Evolutionary conservation across 768 basidiomycete species (phyloP), one percentile per base, ranked within the genome.

Genomic region (Amanita pseudoporphyria): DNA sequence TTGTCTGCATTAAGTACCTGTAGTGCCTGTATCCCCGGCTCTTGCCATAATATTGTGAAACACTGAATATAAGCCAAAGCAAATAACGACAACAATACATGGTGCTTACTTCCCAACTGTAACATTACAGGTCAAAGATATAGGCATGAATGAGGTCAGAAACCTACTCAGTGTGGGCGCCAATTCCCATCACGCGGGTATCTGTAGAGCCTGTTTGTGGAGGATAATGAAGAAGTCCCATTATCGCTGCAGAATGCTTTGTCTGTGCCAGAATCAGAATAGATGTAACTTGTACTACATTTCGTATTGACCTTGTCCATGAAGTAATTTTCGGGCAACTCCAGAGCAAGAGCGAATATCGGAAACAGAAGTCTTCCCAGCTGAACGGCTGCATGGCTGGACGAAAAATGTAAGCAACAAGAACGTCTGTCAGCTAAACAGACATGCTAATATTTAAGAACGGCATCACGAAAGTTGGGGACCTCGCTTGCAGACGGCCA

Each of bases 31-130:
- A 84, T 77, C 1, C 64, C 77, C 0, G 81, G 78, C 55, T 88
- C 78, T 70, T 91, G 82, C 78, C 82, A 87, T 1, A 96, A 74
- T 32, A 95, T 85, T 0, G 90, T 92, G 62, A 93, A 91, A 61
- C 86, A 87, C 83, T 90, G 45, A 32, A 16, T 5, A 46, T 32
- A 18, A 24, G 38, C 9, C 13, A 9, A 38, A 9, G n/a, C 5
- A n/a, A 44, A 22, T 14, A 28, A 12, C 36, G 28, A 45, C 14
- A n/a, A 30, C 10, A 35, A 19, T 24, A n/a, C n/a, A 9, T 14
- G 10, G n/a, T 33, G 19, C 59, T 51, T 49, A 71, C 71, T 64
- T 74, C 72, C 68, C 69, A 75, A 49, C 72, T 75, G 31, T 19
- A 38, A 5, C 40, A 3, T 13, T 12, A 9, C 35, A 36, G n/a